Conservation (phyloP, 805 yeast genomes). For the Candida michaelii region DNA sequence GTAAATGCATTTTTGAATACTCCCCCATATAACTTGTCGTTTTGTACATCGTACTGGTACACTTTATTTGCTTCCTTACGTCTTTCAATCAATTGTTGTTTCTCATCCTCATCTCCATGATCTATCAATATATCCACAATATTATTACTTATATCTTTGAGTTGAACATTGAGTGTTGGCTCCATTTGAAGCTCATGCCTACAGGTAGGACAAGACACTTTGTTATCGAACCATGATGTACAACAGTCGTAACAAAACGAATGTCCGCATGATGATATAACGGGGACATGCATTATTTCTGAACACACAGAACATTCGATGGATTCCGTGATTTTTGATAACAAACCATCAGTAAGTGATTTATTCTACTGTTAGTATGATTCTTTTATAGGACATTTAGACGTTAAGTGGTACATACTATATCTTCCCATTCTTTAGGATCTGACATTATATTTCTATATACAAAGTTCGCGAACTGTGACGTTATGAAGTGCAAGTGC, state of each 20-base stretch:
- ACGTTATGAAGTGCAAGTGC: too few species aligned
- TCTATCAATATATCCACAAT: conserved; percentile 41
- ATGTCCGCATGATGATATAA: conserved; percentile 68
- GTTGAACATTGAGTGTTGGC: conserved; percentile 54
- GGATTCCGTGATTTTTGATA: conserved; percentile 26
- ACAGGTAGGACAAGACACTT: conserved; percentile 69
- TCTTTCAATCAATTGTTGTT: conserved; percentile 21
- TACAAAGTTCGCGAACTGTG: too few species aligned
- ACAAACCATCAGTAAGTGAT: conserved; percentile 18
- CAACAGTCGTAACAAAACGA: conserved; percentile 68
- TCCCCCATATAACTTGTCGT: conserved; percentile 45
- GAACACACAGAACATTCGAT: conserved; percentile 66
- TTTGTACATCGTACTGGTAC: conserved; percentile 40
- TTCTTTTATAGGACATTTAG: too few species aligned
- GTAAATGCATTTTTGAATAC: conserved; percentile 53
- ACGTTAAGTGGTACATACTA: conserved; percentile 6
- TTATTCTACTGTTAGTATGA: conserved; percentile 11
- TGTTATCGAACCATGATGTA: conserved; percentile 59
- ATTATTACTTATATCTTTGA: conserved; percentile 46
- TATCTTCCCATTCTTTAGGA: conserved; percentile 5
- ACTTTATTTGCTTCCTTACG: conserved; percentile 19
- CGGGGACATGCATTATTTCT: conserved; percentile 67
- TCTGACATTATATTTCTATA: conserved; percentile 7
- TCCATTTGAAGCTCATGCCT: conserved; percentile 45
- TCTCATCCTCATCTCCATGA: conserved; percentile 24